phyloP scores from a whole-genome alignment of 2,329 filamentous ascomycete species.

The Periconia sp. region DNA sequence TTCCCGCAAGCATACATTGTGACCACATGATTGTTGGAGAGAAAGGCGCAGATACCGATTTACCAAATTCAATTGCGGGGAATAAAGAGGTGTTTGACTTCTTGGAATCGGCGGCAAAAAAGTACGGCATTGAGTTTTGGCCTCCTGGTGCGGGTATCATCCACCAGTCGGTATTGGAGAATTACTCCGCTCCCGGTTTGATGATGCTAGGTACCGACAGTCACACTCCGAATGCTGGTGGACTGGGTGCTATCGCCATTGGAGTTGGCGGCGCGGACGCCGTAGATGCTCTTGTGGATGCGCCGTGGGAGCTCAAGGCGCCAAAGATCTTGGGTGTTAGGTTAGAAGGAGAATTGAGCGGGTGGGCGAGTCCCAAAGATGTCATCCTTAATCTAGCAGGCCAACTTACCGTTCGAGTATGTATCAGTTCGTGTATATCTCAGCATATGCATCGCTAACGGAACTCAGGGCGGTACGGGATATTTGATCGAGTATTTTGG shows the following conservation, averaged over 20 bases:
- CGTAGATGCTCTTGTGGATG: conserved; percentile 93
- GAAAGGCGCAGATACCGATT: conserved; percentile 82
- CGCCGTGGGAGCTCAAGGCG: conserved; percentile 96
- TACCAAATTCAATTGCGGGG: conserved; percentile 80
- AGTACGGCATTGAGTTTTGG: conserved; percentile 52
- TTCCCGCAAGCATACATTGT: conserved; percentile 97
- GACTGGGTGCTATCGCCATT: conserved; percentile 89
- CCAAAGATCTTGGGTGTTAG: conserved; percentile 86
- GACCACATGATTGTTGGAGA: conserved; percentile 98
- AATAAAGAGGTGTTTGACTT: conserved; percentile 99
- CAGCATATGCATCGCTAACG: conserved; percentile 10
- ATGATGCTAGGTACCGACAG: conserved; percentile 99
- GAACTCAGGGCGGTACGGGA: conserved; percentile 74
- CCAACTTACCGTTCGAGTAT: conserved; percentile 76
- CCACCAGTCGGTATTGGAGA: conserved; percentile 96
- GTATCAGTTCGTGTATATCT: conserved; percentile 11
- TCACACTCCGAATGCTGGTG: conserved; percentile 96
- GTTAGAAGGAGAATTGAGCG: conserved; percentile 78
- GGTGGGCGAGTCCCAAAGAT: conserved; percentile 95
- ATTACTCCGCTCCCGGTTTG: conserved; percentile 92
- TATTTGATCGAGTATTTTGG: conserved; percentile 95
- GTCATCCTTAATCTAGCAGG: conserved; percentile 90
- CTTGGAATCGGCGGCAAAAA: conserved; percentile 74
- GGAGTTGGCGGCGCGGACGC: conserved; percentile 97
- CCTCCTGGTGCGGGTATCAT: conserved; percentile 53